Conservation (phyloP, 805 yeast species). For the Ogataea saltuana region DNA sequence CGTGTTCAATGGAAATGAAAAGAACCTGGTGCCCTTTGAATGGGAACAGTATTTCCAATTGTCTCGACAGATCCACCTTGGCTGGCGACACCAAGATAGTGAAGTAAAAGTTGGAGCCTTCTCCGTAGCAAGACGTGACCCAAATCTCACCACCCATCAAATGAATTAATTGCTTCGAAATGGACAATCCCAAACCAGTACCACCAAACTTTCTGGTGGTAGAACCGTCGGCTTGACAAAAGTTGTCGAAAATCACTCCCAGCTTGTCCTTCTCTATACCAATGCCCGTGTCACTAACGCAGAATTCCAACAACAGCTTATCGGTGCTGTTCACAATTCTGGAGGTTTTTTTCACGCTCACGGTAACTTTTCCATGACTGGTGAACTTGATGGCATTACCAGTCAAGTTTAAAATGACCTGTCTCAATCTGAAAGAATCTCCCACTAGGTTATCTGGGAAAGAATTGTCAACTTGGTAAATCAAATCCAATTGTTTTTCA, state of each 20-base stretch:
- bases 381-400: conserved; percentile 92
- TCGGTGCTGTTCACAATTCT: conserved; percentile 39
- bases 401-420: conserved; percentile 80
- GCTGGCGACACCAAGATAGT: conserved; percentile 81
- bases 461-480: conserved; percentile 80
- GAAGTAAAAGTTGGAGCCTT: conserved; percentile 82
- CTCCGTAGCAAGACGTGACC: conserved; percentile 80
- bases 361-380: conserved; percentile 75
- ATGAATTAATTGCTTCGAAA: conserved; percentile 83
- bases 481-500: conserved; percentile 77
- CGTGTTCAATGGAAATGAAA: conserved; percentile 67
- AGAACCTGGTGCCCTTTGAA: conserved; percentile 70
- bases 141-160: conserved; percentile 93
- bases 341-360: conserved; percentile 62
- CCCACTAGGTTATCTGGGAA: conserved; percentile 88
- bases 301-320: conserved; percentile 67
- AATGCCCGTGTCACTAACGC: conserved; percentile 89
- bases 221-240: conserved; percentile 93
- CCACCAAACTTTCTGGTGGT: conserved; percentile 93
- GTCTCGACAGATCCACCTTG: conserved; percentile 56
- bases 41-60: conserved; percentile 69
- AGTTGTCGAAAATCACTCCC: conserved; percentile 83
- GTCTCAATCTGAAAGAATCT: conserved; percentile 85
- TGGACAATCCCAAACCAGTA: conserved; percentile 85
- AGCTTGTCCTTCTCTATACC: conserved; percentile 85